Base-by-base conservation (phyloP, 129 eudicot genomes). In the Arctium lappa region DNA sequence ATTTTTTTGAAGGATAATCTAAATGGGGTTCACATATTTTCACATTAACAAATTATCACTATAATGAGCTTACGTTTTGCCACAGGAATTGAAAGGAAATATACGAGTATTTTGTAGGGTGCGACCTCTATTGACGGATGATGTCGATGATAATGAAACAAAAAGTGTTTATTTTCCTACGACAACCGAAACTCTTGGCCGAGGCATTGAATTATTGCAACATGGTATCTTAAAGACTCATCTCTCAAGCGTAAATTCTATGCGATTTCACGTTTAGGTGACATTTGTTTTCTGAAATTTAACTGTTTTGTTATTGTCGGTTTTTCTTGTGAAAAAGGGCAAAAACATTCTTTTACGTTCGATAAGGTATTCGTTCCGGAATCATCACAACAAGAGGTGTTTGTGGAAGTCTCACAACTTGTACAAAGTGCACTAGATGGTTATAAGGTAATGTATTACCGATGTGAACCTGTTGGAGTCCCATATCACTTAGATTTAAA, bases 341-440 rank as follows among this genome's bases (percentile, higher is more conserved):
- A 96, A 90, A 93, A 88, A 15, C 92, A 88, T 79, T 87, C 97
- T 60, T 96, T 93, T 69, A 89, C 88, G 22, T 96, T 89, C 75
- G 99, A 96, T 86, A 96, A 92, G 84, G 99, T 96, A 31, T 96
- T 96, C 81, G 87, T 79, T 83, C 97, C 97, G 29, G 95, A 93
- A 56, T 91, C 95, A 33, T 86, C 98, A 38, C 99, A 96, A 87
- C 88, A 90, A 78, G 93, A 90, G 62, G 99, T 96, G 82, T 96
- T 96, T 82, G 97, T 83, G 74, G 99, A 96, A 60, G 93, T 96
- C 86, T 91, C 99, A 4, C 98, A 96, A 81, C 95, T 96, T 74
- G 98, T 96, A 13, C 99, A 96, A 77, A 96, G 99, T 87, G 99
- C 99, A 16, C 93, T 96, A 30, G 99, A 96, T 89, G 99, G 99